Percentiles rank a stretch among this genome's conserved stretches.
Evolutionary conservation across 2,329 filamentous ascomycete species (phyloP).

Genomic region (Celoporthe dispersa): DNA sequence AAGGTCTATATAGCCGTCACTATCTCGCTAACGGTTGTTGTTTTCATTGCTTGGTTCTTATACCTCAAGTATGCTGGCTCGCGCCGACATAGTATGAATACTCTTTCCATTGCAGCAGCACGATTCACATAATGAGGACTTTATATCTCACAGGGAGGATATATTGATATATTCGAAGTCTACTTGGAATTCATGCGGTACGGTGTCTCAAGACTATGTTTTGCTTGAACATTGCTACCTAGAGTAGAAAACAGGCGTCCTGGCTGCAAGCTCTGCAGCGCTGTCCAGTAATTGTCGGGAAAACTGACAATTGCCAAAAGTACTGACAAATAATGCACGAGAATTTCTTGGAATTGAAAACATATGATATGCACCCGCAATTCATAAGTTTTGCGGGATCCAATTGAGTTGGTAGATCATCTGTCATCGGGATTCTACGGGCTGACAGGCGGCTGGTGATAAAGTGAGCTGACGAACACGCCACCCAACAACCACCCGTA

Average conservation of each 20-base stretch:
- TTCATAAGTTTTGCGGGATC: not conserved
- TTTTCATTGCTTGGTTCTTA: slow-evolving; percentile 18
- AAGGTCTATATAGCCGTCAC: slow-evolving; percentile 18
- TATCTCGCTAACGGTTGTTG: slow-evolving; percentile 9
- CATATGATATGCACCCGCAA: not conserved
- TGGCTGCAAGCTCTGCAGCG: not conserved
- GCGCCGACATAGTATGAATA: not conserved
- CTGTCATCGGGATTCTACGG: not conserved
- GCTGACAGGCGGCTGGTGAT: not conserved
- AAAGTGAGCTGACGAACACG: slow-evolving; percentile 17
- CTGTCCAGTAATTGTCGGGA: too few species aligned
- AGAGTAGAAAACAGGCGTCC: not conserved
- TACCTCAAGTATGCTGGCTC: slow-evolving; percentile 10
- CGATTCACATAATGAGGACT: not conserved
- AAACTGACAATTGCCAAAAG: too few species aligned
- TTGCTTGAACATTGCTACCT: too few species aligned
- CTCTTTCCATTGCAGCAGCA: slow-evolving; percentile 5
- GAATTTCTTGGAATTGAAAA: not conserved
- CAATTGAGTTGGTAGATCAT: not conserved
- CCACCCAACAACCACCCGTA: not conserved
- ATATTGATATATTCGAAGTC: not conserved
- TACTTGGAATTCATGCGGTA: not conserved
- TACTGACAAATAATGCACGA: not conserved
- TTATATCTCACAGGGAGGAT: not conserved
- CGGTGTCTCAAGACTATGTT: too few species aligned